These are phyloP conservation scores for Erigeron philadelphicus DNA, from an alignment of 140 eudicot genomes.

Conservation along the genomic window DNA sequence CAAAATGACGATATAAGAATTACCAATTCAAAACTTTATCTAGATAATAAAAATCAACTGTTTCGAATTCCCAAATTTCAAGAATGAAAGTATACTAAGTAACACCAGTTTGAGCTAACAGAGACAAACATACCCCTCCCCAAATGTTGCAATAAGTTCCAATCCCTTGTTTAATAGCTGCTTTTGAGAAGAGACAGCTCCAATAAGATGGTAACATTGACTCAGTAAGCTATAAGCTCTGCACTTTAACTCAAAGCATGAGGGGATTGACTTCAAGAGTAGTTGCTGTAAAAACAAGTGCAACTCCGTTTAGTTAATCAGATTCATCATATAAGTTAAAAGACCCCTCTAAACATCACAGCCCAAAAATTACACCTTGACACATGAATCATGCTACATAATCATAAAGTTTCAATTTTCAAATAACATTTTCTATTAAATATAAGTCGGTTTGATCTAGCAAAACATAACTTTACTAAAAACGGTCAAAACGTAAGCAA, in stretches of 20 bases:
- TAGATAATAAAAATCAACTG: constrained; percentile 2
- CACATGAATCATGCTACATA: background rate
- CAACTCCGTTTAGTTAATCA: constrained; percentile 12
- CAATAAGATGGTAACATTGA: constrained; percentile 95
- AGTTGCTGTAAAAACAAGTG: constrained; percentile 62
- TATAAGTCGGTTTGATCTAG: constrained; percentile 16
- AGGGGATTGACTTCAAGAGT: constrained; percentile 85
- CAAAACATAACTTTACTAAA: constrained; percentile 2
- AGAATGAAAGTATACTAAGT: background rate
- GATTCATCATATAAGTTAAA: constrained; percentile 1
- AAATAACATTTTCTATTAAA: constrained; percentile 4
- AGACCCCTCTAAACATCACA: constrained; percentile 18
- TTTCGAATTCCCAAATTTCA: background rate
- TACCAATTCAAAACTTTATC: background rate
- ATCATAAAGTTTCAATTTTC: constrained; percentile 7
- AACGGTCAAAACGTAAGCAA: too few species aligned
- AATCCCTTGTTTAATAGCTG: constrained; percentile 79
- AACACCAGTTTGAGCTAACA: constrained; percentile 12
- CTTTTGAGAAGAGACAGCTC: constrained; percentile 80
- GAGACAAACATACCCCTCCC: constrained; percentile 58
- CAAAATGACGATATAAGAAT: constrained; percentile 5
- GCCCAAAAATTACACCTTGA: constrained; percentile 3
- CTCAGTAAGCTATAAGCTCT: constrained; percentile 84
- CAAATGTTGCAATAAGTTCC: constrained; percentile 61
- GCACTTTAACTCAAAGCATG: constrained; percentile 94